Evolutionary conservation across 495 filamentous ascomycete species (phyloP), one percentile per base, ranked within the genome.

Genomic region (Aspergillus diversus): DNA sequence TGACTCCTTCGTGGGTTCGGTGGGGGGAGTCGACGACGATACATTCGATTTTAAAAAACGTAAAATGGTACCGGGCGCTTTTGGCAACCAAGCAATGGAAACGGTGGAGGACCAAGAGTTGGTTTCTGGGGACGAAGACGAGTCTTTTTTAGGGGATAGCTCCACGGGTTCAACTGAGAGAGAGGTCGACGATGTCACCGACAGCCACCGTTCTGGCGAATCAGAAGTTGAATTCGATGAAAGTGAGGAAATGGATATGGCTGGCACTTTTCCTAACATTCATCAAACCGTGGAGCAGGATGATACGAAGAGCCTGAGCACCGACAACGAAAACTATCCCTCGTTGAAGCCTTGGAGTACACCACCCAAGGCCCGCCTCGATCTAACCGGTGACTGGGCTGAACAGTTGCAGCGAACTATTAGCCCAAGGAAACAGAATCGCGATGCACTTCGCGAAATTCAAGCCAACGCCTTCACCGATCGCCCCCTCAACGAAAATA

Each of bases 141-240:
- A 89, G 83, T 91, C 90, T 93, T 92, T 94, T 92, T 92, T 91
- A 87, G 91, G 87, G 84, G 88, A 90, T 77, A 86, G 89, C 86
- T 90, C 89, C 86, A 89, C 87, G 85, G 91, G 87, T 86, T 90
- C 90, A 75, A 81, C 86, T 82, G 85, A 89, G 67, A 73, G 74
- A 74, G 86, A 86, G 61, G 77, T 81, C 75, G 83, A 85, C 64
- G 83, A 86, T 74, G 83, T 84, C 76, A 84, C 87, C 63, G 79
- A 80, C 60, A 76, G 77, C 65, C 75, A 81, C 69, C 81, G 80
- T 59, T 83, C 84, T 73, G 84, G 86, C 76, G 83, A 81, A 67
- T 84, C 87, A 73, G 86, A 86, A 76, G 83, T 88, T 73, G 89
- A 86, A 88, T 90, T 86, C 77, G 85, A 86, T 77, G 76, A 83